Evolutionary conservation across 2,329 filamentous ascomycete species (phyloP), one percentile per base, ranked within the genome.

Genomic region (Pseudogymnoascus sp.): DNA sequence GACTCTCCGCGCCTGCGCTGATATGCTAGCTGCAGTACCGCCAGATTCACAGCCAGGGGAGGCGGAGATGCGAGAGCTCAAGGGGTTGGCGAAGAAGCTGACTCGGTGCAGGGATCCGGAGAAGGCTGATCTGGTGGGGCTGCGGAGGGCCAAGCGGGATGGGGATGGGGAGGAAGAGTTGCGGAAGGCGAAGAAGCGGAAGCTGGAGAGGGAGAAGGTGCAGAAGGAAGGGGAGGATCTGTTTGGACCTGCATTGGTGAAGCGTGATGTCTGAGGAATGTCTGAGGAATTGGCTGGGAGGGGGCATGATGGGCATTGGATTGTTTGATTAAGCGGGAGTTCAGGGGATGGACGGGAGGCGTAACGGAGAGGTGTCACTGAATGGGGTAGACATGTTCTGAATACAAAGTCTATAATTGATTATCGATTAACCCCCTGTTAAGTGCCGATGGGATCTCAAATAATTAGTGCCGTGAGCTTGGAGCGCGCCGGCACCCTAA

Each of bases 101-200:
- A 85, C 84, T 65, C 84, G 82, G 68, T 93, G 89, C 68, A 80
- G 87, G 63, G 89, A 93, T 69, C 89, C 89, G 0, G 87, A 90
- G 68, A 85, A 89, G 63, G 84, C 83, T 46, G 88, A 93, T 73
- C 75, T 93, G 3, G 86, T 91, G 16, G 86, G 85, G 59, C 76
- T 89, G 14, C 87, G 90, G 69, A 82, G 82, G 66, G 84, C 85
- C 18, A 82, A 87, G 69, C 84, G 84, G 59, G 83, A 86, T 9
- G 67, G 75, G 16, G 64, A 63, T 31, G 56, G 49, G 40, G 66
- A 66, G 7, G 63, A 42, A 4, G 64, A 66, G 49, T 66, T 71
- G 21, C 69, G 71, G 62, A 70, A 70, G 63, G 62, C 70, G 3
- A 72, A 77, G 71, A 81, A 77, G 66, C 70, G 73, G n/a, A 72